Conservation (phyloP, 2,329 filamentous ascomycete species). For the Claviceps monticola region DNA sequence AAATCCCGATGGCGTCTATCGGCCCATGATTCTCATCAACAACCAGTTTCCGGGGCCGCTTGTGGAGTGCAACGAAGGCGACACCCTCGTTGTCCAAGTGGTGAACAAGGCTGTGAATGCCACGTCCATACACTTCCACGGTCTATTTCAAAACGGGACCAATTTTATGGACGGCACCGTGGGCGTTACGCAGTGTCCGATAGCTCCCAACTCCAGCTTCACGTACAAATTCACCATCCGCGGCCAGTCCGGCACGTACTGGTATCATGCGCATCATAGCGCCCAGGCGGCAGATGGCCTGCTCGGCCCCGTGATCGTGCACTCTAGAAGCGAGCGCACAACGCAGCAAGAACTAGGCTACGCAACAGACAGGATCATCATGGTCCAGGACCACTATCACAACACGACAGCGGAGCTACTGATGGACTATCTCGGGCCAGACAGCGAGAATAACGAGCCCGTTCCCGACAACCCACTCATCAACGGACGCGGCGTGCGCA, state of each 20-base stretch:
- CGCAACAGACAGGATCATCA: slow-evolving; percentile 42
- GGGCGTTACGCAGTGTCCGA: slow-evolving; percentile 53
- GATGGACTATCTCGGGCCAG: slow-evolving; percentile 37
- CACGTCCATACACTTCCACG: slow-evolving; percentile 63
- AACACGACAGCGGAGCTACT: slow-evolving; percentile 36
- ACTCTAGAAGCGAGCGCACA: slow-evolving; percentile 33
- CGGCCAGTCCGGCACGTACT: slow-evolving; percentile 34
- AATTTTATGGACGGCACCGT: slow-evolving; percentile 61
- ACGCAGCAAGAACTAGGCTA: slow-evolving; percentile 17
- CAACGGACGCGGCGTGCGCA: slow-evolving; percentile 35
- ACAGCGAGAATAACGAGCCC: slow-evolving; percentile 47
- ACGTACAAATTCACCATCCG: slow-evolving; percentile 55
- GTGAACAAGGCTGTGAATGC: slow-evolving; percentile 53
- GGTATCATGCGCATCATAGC: slow-evolving; percentile 53
- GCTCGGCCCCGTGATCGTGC: slow-evolving; percentile 52
- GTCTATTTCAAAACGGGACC: slow-evolving; percentile 63
- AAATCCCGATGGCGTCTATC: slow-evolving; percentile 45
- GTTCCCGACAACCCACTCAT: slow-evolving; percentile 51
- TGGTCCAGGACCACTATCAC: slow-evolving; percentile 64
- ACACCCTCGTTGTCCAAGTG: slow-evolving; percentile 55
- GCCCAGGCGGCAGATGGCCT: slow-evolving; percentile 56
- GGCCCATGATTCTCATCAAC: slow-evolving; percentile 56
- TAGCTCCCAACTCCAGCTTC: slow-evolving; percentile 47
- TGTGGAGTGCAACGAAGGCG: slow-evolving; percentile 60
- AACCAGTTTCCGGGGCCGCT: slow-evolving; percentile 60